Evolutionary conservation across 1,284 basidiomycete species (phyloP), one percentile per base, ranked within the genome.

Genomic region (Leccinum proliferum): DNA sequence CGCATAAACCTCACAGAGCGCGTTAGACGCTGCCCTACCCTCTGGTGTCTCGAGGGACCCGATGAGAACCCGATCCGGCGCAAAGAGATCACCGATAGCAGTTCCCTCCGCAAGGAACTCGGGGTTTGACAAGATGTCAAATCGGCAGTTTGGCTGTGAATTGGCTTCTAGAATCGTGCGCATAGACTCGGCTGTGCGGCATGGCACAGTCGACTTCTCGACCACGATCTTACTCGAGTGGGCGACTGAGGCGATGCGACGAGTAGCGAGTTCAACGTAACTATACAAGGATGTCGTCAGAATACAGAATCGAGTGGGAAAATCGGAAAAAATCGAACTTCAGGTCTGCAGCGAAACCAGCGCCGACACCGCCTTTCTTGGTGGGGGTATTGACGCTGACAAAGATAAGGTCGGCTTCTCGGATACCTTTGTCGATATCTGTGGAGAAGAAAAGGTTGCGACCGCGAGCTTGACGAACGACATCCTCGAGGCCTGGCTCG

Each of bases 41-140:
- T 94, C 91, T 32, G 82, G 79, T 10, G 93, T 94, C 74, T 96
- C 89, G 35, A 99, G 87, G 58, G 94, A 96, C 56, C 97, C 96
- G 75, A 99, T 98, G 62, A 99, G 86, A 63, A 99, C 96, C 67
- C 96, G 90, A 79, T 99, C 96, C 10, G 96, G 96, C 34, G 75
- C 77, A 75, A 94, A 86, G 35, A 99, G 85, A 77, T 99, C 97
- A 58, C 67, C 72, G 73, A 99, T 94, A 62, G 96, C 96, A 34
- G 97, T 98, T 67, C 96, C 96, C 79, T 99, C 96, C 9, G 96
- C 96, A 59, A 99, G 83, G 83, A 99, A 99, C 77, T 99, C 96
- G 65, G 96, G 97, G 82, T 99, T 99, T 73, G 96, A 98, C 66
- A 99, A 88, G 73, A 99, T 99, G 76, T 99, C 95, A 75, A 99